Conservation (phyloP, 1,139 yeast species). For the Taphrina deformans region DNA sequence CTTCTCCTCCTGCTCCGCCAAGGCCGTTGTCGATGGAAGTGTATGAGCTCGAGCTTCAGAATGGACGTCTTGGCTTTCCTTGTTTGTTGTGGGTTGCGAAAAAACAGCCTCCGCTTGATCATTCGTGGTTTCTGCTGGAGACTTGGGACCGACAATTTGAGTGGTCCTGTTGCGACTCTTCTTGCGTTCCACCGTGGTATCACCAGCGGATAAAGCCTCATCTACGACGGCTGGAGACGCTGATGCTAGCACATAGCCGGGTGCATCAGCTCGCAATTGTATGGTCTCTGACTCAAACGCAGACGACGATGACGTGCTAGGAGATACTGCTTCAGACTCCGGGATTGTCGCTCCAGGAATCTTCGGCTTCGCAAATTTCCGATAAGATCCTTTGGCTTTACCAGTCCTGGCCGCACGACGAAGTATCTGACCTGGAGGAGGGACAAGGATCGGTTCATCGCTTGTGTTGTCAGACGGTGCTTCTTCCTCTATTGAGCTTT, state of each 20-base stretch:
- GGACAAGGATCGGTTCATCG: conserved; percentile 22
- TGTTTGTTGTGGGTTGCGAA: not conserved
- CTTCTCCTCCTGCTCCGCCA: not conserved
- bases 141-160: conserved; percentile 18
- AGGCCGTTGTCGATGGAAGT: not conserved
- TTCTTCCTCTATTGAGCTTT: not conserved
- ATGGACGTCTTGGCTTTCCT: not conserved
- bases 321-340: not conserved
- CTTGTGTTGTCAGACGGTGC: not conserved
- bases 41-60: not conserved
- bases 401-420: conserved; percentile 31
- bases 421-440: conserved; percentile 28
- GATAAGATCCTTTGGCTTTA: conserved; percentile 23
- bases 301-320: not conserved
- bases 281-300: conserved; percentile 5
- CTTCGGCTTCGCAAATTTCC: conserved; percentile 16
- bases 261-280: conserved; percentile 3
- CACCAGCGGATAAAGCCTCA: not conserved
- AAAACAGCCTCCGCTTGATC: not conserved
- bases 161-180: conserved; percentile 19
- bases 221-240: not conserved
- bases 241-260: not conserved
- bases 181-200: conserved; percentile 5
- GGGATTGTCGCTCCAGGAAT: not conserved
- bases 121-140: not conserved